Evolutionary conservation across 1,284 basidiomycete genomes (phyloP).

Genomic region (Leccinum subrobustum): DNA sequence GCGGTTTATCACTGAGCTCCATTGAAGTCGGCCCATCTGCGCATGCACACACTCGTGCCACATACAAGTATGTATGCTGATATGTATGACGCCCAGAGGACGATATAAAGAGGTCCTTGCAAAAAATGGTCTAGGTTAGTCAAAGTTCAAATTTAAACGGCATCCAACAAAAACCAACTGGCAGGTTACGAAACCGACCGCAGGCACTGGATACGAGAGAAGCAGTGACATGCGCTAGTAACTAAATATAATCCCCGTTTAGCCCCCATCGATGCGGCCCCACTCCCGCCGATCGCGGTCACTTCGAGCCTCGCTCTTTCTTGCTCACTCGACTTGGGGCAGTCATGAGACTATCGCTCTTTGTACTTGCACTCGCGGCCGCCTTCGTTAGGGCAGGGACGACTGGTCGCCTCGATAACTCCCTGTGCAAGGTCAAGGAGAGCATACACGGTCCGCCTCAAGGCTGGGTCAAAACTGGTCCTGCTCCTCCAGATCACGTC

Average conservation of each 20-base stretch:
- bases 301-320: not conserved
- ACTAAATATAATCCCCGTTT: not conserved
- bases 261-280: not conserved
- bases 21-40: too few relatives aligned
- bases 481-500: constrained; percentile 13
- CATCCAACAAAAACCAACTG: too few relatives aligned
- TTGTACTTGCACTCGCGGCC: constrained; percentile 5
- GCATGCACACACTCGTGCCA: too few relatives aligned
- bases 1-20: too few relatives aligned
- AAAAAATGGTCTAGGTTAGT: too few relatives aligned
- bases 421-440: constrained; percentile 20
- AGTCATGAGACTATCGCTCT: not conserved
- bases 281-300: not conserved
- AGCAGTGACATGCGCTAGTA: not conserved
- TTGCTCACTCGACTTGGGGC: not conserved
- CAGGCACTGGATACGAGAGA: not conserved
- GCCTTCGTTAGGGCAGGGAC: constrained; percentile 8
- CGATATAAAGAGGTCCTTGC: too few relatives aligned
- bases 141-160: too few relatives aligned
- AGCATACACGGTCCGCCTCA: constrained; percentile 18
- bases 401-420: not conserved
- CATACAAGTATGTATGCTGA: too few relatives aligned
- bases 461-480: constrained; percentile 16
- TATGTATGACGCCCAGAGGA: too few relatives aligned
- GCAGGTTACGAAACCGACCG: not conserved